Base-by-base conservation (phyloP, 352 stramenopile genomes). In the Pythium phragmiticola region DNA sequence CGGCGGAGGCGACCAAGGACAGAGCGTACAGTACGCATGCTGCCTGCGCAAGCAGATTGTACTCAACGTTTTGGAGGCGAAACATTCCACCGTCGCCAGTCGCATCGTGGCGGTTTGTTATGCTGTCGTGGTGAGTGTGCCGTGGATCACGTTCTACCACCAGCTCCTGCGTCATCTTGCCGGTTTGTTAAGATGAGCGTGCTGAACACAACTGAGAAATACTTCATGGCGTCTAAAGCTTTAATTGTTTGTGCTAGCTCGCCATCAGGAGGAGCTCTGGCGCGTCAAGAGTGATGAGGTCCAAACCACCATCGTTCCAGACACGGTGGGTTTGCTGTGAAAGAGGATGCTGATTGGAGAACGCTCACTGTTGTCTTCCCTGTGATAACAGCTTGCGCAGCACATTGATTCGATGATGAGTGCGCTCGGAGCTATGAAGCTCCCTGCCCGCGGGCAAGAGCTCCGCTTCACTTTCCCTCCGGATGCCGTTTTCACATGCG, bases 11-110 rank as follows among this genome's bases (percentile, higher is more conserved):
- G 55, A 70, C 21, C 67, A 74, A 54, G 67, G 67, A 6, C 67
- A 74, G 54, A 70, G 62, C 21, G 62, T 74, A 14, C 67, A 70
- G 46, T 74, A 70, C 50, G 67, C 56, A 13, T 74, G 63, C 46
- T 74, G 67, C 51, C 45, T 74, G 26, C 55, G 62, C n/a, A 64
- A 28, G 19, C 28, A 37, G 16, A 39, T 74, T 16, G 30, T 9
- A 2, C 33, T 74, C 21, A 21, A 16, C 14, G 23, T 19, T 28
- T 36, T 16, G 9, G 33, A n/a, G 13, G 17, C 34, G 21, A 43
- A 26, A 28, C 7, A 30, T 7, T 5, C n/a, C 4, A n/a, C 21
- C 9, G n/a, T 14, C n/a, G 9, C 13, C 45, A 30, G n/a, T 30
- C 45, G 21, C 4, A 4, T 41, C 3, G 50, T 74, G 7, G 43